phyloP scores from a whole-genome alignment of 176 grass and related monocot species.

The Triticum urartu region DNA sequence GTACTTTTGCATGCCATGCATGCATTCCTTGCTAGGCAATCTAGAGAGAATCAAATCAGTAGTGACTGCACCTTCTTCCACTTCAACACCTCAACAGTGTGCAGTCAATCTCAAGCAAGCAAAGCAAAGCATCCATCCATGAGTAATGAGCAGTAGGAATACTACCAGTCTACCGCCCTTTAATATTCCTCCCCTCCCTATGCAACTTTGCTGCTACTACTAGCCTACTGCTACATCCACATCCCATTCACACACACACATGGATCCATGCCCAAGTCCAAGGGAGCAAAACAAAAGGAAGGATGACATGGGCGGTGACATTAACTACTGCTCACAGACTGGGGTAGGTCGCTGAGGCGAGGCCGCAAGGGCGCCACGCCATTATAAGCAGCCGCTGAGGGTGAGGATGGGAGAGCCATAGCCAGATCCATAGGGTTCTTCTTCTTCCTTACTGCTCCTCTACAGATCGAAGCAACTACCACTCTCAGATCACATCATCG shows the following conservation, averaged over 20 bases:
- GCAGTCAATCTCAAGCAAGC: background rate
- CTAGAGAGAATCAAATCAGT: background rate
- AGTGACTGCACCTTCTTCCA: background rate
- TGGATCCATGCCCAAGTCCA: conserved; percentile 29
- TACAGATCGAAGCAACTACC: conserved; percentile 1
- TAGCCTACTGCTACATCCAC: background rate
- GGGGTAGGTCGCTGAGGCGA: conserved; percentile 33
- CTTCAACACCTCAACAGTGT: background rate
- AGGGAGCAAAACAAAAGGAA: conserved; percentile 52
- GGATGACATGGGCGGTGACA: conserved; percentile 19
- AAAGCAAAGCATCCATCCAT: background rate
- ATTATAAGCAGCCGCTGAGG: conserved; percentile 36
- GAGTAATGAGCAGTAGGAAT: background rate
- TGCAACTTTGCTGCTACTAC: background rate
- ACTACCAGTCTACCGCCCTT: background rate
- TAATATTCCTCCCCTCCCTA: conserved; percentile 6
- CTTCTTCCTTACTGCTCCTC: conserved; percentile 16
- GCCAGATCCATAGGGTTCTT: conserved; percentile 43
- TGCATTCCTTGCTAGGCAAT: background rate
- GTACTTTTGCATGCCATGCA: background rate
- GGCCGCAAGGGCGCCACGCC: background rate
- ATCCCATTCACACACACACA: conserved; percentile 20
- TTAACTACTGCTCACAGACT: conserved; percentile 31
- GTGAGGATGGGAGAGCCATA: conserved; percentile 3
- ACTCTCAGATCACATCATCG: background rate